phyloP scores from a whole-genome alignment of 75 land plant genomes.

The Adiantum capillusveneris region DNA sequence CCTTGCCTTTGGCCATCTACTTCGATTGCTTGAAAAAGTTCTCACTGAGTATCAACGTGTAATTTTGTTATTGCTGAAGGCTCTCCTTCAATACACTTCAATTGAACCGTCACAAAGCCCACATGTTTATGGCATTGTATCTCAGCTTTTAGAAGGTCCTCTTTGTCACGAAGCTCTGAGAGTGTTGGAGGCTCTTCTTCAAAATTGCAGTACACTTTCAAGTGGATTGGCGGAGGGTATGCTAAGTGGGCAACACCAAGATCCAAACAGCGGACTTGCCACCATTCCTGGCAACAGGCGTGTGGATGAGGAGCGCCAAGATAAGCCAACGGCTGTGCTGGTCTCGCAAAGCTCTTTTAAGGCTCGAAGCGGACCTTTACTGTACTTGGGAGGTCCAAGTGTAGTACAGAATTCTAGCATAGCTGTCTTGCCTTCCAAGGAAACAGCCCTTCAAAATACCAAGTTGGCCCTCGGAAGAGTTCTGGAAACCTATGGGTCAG shows the following conservation, averaged over 20 bases:
- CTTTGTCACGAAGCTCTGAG: slow-evolving; percentile 89
- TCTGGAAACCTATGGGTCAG: slow-evolving; percentile 77
- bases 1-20: slow-evolving; percentile 90
- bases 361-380: slow-evolving; percentile 74
- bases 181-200: slow-evolving; percentile 90
- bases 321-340: slow-evolving; percentile 21
- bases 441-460: slow-evolving; percentile 84
- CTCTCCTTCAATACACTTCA: slow-evolving; percentile 85
- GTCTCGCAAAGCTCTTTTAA: slow-evolving; percentile 85
- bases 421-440: slow-evolving; percentile 33
- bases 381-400: slow-evolving; percentile 19
- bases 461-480: slow-evolving; percentile 84
- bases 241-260: slow-evolving; percentile 31
- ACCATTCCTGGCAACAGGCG: no score
- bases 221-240: slow-evolving; percentile 36
- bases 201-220: slow-evolving; percentile 63
- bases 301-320: slow-evolving; percentile 12
- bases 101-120: slow-evolving; percentile 91
- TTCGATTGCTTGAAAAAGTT: slow-evolving; percentile 86
- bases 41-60: slow-evolving; percentile 93
- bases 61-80: slow-evolving; percentile 81
- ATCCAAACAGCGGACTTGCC: slow-evolving; percentile 31
- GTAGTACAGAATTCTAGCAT: slow-evolving; percentile 36
- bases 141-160: slow-evolving; percentile 95
- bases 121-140: slow-evolving; percentile 88